Conservation (phyloP, 1,284 basidiomycete species). For the Melanopsichium pennsylvanicum region DNA sequence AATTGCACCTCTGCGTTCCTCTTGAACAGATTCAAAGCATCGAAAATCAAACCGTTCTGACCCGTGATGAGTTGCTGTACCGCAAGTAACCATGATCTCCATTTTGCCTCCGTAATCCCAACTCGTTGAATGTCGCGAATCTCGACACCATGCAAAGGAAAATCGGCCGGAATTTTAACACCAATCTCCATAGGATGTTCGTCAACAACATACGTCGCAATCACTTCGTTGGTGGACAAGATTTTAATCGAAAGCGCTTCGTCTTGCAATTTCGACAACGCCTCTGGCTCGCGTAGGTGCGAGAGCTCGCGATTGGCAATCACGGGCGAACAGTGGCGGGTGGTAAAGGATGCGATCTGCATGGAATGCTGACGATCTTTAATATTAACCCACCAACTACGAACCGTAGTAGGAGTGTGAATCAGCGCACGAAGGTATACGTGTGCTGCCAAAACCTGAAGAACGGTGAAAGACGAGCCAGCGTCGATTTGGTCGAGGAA, state of each 20-base stretch:
- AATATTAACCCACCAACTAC: constrained; percentile 84
- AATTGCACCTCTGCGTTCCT: constrained; percentile 78
- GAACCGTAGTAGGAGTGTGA: constrained; percentile 64
- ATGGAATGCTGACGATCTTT: constrained; percentile 86
- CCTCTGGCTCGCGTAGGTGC: constrained; percentile 75
- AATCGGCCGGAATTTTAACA: constrained; percentile 85
- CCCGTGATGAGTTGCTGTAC: constrained; percentile 87
- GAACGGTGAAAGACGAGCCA: constrained; percentile 60
- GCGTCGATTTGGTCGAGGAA: constrained; percentile 71
- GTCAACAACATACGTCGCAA: constrained; percentile 80
- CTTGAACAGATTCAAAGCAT: constrained; percentile 92
- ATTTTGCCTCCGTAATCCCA: constrained; percentile 82
- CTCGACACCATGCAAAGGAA: constrained; percentile 88
- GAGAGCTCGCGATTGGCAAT: constrained; percentile 84
- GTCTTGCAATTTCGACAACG: constrained; percentile 75
- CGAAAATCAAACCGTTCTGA: constrained; percentile 88
- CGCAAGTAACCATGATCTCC: constrained; percentile 92
- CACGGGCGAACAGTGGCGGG: constrained; percentile 86
- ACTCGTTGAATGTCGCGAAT: constrained; percentile 84
- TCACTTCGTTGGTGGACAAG: constrained; percentile 73
- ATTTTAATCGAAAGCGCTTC: constrained; percentile 77
- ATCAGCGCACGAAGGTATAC: constrained; percentile 71
- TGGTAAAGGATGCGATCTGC: constrained; percentile 80
- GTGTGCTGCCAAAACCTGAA: constrained; percentile 81
- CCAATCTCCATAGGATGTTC: constrained; percentile 93